Evolutionary conservation across 305 asterid species (phyloP).

Genomic region (Fraxinus angustifolia): DNA sequence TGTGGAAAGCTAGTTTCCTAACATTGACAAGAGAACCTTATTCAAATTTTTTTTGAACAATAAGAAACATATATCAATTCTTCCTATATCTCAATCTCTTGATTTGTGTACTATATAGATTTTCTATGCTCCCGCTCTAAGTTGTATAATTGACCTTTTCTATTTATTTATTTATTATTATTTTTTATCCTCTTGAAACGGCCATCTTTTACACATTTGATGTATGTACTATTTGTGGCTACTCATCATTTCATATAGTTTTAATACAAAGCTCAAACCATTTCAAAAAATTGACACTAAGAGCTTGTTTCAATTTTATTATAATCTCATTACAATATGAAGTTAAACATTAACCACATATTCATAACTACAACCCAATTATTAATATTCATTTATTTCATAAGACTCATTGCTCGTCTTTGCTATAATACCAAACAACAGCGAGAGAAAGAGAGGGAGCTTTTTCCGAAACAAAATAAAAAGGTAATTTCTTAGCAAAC

Average conservation of each 20-base stretch:
- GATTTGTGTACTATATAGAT: neutral
- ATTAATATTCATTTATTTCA: too few relatives aligned
- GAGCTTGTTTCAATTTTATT: neutral
- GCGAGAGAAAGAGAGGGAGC: neutral
- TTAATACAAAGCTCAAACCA: neutral
- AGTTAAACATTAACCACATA: too few relatives aligned
- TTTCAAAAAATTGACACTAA: neutral
- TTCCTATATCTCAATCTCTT: neutral
- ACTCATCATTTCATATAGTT: neutral
- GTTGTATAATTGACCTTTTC: too few relatives aligned
- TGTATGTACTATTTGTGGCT: neutral
- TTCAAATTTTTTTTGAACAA: neutral
- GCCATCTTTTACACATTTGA: neutral
- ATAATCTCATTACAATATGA: neutral
- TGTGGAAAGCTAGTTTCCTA: too few relatives aligned
- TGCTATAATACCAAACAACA: neutral
- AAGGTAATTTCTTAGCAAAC: neutral
- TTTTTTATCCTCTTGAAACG: neutral
- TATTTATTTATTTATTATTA: too few relatives aligned
- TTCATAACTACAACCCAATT: neutral
- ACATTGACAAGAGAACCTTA: too few relatives aligned
- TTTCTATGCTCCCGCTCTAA: too few relatives aligned
- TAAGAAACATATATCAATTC: neutral
- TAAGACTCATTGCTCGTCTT: neutral
- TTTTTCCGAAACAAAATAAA: neutral